phyloP scores from a whole-genome alignment of 306 rosid species.

The Trifolium fragiferum region DNA sequence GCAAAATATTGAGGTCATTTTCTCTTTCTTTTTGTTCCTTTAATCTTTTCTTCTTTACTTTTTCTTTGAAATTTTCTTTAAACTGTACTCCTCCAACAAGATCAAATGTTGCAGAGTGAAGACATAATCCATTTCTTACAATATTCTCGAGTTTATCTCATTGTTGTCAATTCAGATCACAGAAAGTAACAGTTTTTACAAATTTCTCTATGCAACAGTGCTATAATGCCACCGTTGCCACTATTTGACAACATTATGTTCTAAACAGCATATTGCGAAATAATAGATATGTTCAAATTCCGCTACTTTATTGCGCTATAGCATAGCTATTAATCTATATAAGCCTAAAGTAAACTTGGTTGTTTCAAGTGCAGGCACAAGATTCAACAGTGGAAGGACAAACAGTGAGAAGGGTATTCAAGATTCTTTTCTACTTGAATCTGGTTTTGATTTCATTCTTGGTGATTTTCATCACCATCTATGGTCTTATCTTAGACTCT shows the following conservation, averaged over 20 bases:
- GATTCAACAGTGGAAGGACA: conserved; percentile 44
- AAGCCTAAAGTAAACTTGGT: conserved; percentile 29
- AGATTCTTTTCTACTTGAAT: conserved; percentile 56
- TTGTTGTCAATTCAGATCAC: background rate
- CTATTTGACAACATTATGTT: background rate
- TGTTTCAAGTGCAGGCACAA: conserved; percentile 47
- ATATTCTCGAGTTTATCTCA: conserved; percentile 7
- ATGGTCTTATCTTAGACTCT: conserved; percentile 49
- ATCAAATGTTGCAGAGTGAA: conserved; percentile 30
- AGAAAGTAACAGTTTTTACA: background rate
- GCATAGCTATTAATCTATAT: background rate
- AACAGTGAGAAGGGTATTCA: conserved; percentile 42
- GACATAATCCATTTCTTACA: conserved; percentile 25
- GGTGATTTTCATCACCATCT: conserved; percentile 46
- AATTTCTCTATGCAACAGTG: background rate
- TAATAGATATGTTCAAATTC: background rate
- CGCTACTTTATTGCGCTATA: background rate
- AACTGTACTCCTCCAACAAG: conserved; percentile 30
- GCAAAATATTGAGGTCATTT: conserved; percentile 48
- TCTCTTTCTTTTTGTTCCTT: conserved; percentile 23
- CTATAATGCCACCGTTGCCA: background rate
- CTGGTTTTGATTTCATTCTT: conserved; percentile 48
- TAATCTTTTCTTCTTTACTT: conserved; percentile 31
- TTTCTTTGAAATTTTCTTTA: conserved; percentile 37
- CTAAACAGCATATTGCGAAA: background rate